Conservation (phyloP, 202 grass and related monocot species). For the Carex arenaria region DNA sequence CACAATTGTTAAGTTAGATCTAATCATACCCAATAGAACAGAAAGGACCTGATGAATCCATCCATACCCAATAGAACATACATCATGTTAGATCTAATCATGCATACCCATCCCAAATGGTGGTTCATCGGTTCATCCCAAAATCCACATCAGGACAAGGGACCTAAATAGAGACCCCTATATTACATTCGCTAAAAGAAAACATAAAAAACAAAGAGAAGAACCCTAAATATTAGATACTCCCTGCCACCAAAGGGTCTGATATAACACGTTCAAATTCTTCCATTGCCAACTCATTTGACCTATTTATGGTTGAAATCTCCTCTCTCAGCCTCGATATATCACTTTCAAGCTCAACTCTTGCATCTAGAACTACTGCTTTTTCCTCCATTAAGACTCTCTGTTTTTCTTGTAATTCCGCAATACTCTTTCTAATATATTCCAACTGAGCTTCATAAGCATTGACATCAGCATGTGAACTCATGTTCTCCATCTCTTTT, state of each 20-base stretch:
- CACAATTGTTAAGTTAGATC: neutral
- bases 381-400: neutral
- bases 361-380: neutral
- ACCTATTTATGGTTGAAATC: neutral
- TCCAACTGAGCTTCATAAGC: neutral
- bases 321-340: neutral
- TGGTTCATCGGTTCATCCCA: neutral
- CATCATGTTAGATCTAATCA: neutral
- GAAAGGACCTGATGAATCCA: neutral
- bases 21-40: neutral
- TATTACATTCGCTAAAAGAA: neutral
- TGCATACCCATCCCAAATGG: neutral
- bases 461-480: neutral
- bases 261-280: neutral
- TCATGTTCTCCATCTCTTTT: neutral
- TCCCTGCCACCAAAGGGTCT: neutral
- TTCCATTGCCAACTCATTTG: neutral
- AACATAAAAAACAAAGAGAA: neutral
- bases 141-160: neutral
- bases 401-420: neutral
- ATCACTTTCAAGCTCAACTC: neutral
- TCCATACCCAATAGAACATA: neutral
- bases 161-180: neutral
- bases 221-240: neutral
- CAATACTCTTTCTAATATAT: neutral